Evolutionary conservation across 2,329 filamentous ascomycete species (phyloP).

Genomic region (Thermomyces lanuginosus): DNA sequence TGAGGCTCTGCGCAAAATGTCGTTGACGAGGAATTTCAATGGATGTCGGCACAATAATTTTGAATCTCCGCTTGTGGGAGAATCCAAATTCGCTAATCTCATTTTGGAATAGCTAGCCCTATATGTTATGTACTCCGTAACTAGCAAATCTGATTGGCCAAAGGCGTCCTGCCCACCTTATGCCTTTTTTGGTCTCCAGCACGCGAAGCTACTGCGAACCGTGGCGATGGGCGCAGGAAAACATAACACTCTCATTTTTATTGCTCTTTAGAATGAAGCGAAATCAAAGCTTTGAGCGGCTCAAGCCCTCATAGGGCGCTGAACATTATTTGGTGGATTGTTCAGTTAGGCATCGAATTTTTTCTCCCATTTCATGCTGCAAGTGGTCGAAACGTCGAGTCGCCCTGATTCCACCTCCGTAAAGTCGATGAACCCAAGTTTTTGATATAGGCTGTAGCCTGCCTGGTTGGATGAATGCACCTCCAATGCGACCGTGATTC

Average conservation of each 20-base stretch:
- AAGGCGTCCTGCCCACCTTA: too few species aligned
- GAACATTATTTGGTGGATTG: not conserved
- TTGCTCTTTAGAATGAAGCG: too few species aligned
- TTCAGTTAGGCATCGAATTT: slow-evolving; percentile 1
- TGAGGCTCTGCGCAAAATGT: slow-evolving; percentile 42
- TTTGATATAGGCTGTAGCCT: slow-evolving; percentile 11
- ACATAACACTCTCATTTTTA: too few species aligned
- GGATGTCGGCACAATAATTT: slow-evolving; percentile 9
- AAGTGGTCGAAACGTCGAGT: not conserved
- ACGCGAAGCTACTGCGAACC: too few species aligned
- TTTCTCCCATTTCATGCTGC: not conserved
- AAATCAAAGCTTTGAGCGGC: too few species aligned
- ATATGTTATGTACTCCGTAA: too few species aligned
- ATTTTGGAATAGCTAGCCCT: slow-evolving; percentile 5
- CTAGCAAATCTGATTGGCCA: too few species aligned
- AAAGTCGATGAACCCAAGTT: slow-evolving; percentile 9
- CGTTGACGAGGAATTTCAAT: slow-evolving; percentile 13
- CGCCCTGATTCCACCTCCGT: not conserved
- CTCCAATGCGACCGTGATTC: slow-evolving; percentile 9
- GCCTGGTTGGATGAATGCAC: slow-evolving; percentile 7
- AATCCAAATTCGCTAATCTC: slow-evolving; percentile 12
- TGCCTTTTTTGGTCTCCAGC: too few species aligned
- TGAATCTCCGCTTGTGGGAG: slow-evolving; percentile 27
- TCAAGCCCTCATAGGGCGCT: too few species aligned
- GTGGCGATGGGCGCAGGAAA: too few species aligned